phyloP scores from a whole-genome alignment of 441 rosid genomes.

The Melastoma candidum region DNA sequence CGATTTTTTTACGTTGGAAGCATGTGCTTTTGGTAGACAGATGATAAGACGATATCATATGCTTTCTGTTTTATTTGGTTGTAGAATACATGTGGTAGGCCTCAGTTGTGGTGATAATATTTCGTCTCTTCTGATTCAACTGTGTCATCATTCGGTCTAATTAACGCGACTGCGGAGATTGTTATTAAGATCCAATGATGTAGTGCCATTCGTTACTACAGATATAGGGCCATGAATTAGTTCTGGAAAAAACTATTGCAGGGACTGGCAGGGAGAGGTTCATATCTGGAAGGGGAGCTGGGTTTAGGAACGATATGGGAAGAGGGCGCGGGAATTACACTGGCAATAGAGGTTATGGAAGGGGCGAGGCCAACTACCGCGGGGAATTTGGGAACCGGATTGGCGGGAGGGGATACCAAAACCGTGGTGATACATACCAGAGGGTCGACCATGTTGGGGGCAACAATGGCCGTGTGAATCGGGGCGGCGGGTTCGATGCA shows the following conservation, averaged over 20 bases:
- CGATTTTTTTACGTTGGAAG: neutral
- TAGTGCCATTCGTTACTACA: too few species aligned
- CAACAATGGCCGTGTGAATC: constrained; percentile 39
- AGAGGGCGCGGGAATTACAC: constrained; percentile 74
- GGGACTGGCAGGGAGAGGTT: constrained; percentile 59
- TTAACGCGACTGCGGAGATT: too few species aligned
- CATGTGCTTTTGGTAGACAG: too few species aligned
- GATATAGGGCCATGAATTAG: neutral
- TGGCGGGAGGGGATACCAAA: constrained; percentile 41
- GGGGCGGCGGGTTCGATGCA: constrained; percentile 27
- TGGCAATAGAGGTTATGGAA: constrained; percentile 51
- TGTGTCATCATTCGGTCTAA: too few species aligned
- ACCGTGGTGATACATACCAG: constrained; percentile 55
- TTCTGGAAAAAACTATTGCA: constrained; percentile 18
- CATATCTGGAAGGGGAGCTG: constrained; percentile 41
- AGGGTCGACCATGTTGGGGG: constrained; percentile 37
- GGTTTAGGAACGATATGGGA: constrained; percentile 58
- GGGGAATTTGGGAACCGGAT: constrained; percentile 55
- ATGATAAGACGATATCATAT: too few species aligned
- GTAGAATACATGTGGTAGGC: too few species aligned
- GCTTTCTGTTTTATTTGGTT: too few species aligned
- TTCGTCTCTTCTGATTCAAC: too few species aligned
- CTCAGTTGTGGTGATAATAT: too few species aligned
- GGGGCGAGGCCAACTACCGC: constrained; percentile 42
- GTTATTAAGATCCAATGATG: too few species aligned